phyloP scores from a whole-genome alignment of 805 yeast species.

The Tetrapisispora pingtungensis region DNA sequence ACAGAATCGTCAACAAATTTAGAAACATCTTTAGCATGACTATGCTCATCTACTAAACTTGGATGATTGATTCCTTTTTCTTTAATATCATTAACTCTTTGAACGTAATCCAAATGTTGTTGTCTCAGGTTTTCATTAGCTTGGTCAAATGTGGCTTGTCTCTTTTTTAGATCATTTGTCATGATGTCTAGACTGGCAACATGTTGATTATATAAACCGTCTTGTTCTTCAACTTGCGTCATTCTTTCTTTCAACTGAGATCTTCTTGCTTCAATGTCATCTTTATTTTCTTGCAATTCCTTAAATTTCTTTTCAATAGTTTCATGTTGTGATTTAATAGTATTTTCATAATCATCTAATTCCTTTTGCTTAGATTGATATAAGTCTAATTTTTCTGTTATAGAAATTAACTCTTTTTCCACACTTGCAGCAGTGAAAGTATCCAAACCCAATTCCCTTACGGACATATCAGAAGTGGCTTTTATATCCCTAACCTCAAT shows the following conservation, averaged over 20 bases:
- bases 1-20: slow-evolving; percentile 23
- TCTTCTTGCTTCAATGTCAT: slow-evolving; percentile 28
- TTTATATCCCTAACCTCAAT: slow-evolving; percentile 50
- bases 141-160: slow-evolving; percentile 30
- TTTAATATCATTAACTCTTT: slow-evolving; percentile 29
- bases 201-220: slow-evolving; percentile 30
- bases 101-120: slow-evolving; percentile 29
- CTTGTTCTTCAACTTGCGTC: slow-evolving; percentile 30
- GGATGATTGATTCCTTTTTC: slow-evolving; percentile 10
- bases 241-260: slow-evolving; percentile 28
- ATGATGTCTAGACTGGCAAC: slow-evolving; percentile 29
- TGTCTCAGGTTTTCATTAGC: slow-evolving; percentile 34
- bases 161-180: slow-evolving; percentile 29
- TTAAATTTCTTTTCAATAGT: slow-evolving; percentile 25
- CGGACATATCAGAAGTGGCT: slow-evolving; percentile 53
- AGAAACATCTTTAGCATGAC: slow-evolving; percentile 6
- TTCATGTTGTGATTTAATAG: slow-evolving; percentile 29
- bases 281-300: slow-evolving; percentile 30
- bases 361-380: slow-evolving; percentile 27
- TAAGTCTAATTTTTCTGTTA: slow-evolving; percentile 21
- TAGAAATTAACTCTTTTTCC: slow-evolving; percentile 33
- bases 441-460: slow-evolving; percentile 60
- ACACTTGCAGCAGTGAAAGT: slow-evolving; percentile 39
- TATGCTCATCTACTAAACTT: slow-evolving; percentile 5
- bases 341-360: slow-evolving; percentile 32